These are phyloP conservation scores for Yamadazyma takamatsuzukensis DNA, from an alignment of 805 yeast genomes.

Conservation along the genomic window DNA sequence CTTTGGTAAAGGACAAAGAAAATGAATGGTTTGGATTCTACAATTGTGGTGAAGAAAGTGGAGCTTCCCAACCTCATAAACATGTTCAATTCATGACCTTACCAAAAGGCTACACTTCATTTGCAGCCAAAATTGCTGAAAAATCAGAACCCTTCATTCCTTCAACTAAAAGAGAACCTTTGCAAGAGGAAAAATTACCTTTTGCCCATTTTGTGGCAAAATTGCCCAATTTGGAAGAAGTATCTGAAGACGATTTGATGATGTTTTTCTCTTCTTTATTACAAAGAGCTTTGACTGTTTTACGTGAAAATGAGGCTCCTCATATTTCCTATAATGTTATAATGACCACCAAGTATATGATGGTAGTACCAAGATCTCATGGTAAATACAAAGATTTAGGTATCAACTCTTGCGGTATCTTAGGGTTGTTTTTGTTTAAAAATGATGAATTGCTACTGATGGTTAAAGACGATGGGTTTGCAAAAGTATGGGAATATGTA, in stretches of 20 bases:
- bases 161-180: conserved; percentile 47
- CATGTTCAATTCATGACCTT: conserved; percentile 83
- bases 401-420: conserved; percentile 75
- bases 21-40: conserved; percentile 73
- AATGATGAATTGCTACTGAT: conserved; percentile 50
- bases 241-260: conserved; percentile 56
- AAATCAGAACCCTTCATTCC: conserved; percentile 54
- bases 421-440: conserved; percentile 78
- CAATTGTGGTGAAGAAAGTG: conserved; percentile 84
- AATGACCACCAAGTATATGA: conserved; percentile 78
- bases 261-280: conserved; percentile 69
- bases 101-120: conserved; percentile 55
- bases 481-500: conserved; percentile 53
- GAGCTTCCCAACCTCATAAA: conserved; percentile 93
- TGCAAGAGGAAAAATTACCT: conserved; percentile 57
- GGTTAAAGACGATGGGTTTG: conserved; percentile 46
- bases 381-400: conserved; percentile 56
- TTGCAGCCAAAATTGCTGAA: conserved; percentile 47
- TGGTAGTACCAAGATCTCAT: conserved; percentile 75
- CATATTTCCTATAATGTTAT: conserved; percentile 73
- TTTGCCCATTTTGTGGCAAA: conserved; percentile 84
- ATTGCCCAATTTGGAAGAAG: conserved; percentile 37
- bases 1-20: conserved; percentile 39
- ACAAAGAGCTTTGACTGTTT: conserved; percentile 65
- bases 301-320: conserved; percentile 47